These are phyloP conservation scores for Petrea volubilis DNA, from an alignment of 257 asterid genomes.

Conservation along the genomic window DNA sequence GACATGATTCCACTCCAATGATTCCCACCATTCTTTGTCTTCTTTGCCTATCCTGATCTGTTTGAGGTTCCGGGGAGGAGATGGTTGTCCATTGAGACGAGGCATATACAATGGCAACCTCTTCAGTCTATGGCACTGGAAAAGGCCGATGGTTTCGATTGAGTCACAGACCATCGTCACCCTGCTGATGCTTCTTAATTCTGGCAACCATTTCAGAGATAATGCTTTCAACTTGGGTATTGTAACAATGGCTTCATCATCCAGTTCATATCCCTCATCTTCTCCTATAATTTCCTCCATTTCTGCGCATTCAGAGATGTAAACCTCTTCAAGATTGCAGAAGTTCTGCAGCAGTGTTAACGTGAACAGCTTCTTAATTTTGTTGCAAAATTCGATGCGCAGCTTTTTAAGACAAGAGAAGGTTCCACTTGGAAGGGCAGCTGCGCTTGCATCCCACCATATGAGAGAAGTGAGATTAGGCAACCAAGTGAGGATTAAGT, in stretches of 20 bases:
- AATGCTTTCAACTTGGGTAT: slow-evolving; percentile 11
- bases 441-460: neutral
- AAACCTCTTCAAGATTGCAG: slow-evolving; percentile 17
- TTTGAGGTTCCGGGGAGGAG: slow-evolving; percentile 20
- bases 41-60: slow-evolving; percentile 25
- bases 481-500: slow-evolving; percentile 3
- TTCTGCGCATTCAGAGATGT: slow-evolving; percentile 2
- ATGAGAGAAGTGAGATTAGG: slow-evolving; percentile 21
- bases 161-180: slow-evolving; percentile 24
- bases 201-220: slow-evolving; percentile 16
- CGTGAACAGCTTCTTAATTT: slow-evolving; percentile 20
- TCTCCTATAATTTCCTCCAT: slow-evolving; percentile 28
- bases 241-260: slow-evolving; percentile 2
- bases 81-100: neutral
- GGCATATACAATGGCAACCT: slow-evolving; percentile 20
- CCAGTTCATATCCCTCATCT: neutral
- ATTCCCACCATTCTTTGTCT: slow-evolving; percentile 36
- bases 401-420: slow-evolving; percentile 25
- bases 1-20: slow-evolving; percentile 28
- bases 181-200: slow-evolving; percentile 21
- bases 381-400: neutral
- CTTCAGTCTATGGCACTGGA: slow-evolving; percentile 17
- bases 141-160: slow-evolving; percentile 13
- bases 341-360: slow-evolving; percentile 7
- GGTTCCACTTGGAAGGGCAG: slow-evolving; percentile 12